Percentiles rank a stretch among this genome's conserved stretches.
These are phyloP conservation scores for Cornus suecica DNA, from an alignment of 148 eudicot species.

Conservation along the genomic window DNA sequence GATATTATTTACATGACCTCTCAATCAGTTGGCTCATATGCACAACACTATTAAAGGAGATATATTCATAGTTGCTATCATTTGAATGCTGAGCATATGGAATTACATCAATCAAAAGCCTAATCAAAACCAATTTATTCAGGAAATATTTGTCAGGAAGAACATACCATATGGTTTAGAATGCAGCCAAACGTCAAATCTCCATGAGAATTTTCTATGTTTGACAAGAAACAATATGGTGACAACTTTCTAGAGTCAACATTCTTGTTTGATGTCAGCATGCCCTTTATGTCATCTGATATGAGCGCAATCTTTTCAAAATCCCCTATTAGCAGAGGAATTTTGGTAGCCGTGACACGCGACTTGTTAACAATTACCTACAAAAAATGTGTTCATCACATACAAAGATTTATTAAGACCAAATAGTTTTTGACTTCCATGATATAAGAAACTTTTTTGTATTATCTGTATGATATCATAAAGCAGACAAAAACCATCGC, in stretches of 20 bases:
- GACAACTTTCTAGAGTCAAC: conserved; percentile 78
- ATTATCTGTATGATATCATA: background rate
- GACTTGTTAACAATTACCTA: conserved; percentile 98
- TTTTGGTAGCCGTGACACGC: conserved; percentile 62
- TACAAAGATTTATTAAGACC: background rate
- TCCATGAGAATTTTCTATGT: conserved; percentile 61
- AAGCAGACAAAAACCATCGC: background rate
- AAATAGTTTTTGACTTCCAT: background rate
- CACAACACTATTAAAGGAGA: background rate
- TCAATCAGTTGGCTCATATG: background rate
- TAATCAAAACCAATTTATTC: background rate
- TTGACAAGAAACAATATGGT: conserved; percentile 86
- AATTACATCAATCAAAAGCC: background rate
- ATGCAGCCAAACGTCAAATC: conserved; percentile 95
- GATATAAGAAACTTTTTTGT: background rate
- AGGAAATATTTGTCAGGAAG: conserved; percentile 3
- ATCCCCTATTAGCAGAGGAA: conserved; percentile 66
- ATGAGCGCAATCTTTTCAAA: conserved; percentile 65
- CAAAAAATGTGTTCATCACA: conserved; percentile 10
- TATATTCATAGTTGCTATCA: background rate
- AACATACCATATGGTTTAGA: conserved; percentile 67
- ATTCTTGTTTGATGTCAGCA: conserved; percentile 66
- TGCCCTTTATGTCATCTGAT: conserved; percentile 69
- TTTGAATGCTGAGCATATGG: background rate
- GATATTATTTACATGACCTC: background rate